Base-by-base conservation (phyloP, 176 grass and related monocot genomes). In the Ananas comosus region DNA sequence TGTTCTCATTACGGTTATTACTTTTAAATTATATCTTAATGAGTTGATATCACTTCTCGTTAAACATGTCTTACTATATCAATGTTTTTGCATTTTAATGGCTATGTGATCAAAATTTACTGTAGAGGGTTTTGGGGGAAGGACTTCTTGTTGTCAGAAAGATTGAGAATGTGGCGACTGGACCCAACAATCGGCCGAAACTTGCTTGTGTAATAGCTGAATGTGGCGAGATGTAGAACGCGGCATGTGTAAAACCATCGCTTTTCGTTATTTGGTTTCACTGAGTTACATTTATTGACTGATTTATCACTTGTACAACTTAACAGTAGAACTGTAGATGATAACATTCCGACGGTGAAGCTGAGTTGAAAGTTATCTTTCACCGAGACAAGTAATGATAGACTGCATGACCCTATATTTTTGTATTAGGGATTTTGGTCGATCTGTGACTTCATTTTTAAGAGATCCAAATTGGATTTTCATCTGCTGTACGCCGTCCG, bases 121-220 rank as follows among this genome's bases (percentile, higher is more conserved):
- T 66, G 28, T 84, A 99, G 89, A 92, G 89, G 65, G 86, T 99
- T 58, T 72, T 93, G 22, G 89, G 94, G 64, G 94, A 99, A 50
- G 63, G 89, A 51, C 82, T 99, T 24, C 81, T 93, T 9, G 89
- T 90, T 1, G 69, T 90, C 17, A 83, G 94, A 28, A 99, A 93
- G 84, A 90, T 99, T 22, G 89, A 93, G 47, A 99, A 99, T 42
- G 87, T 99, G 1, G 84, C 94, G 12, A 91, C 94, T 17, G 89
- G 94, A 58, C 84, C 89, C 3, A 93, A 99, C 69, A 99, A 99
- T 70, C 79, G 87, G 9, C 94, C 94, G 3, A 99, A 93, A 77
- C 87, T 97, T 70, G 82, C 82, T 13, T 99, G 94, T 24, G 29
- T 85, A 42, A 86, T 93, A 59, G 81, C 82, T 1, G 94, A 99